Evolutionary conservation across 352 stramenopile genomes (phyloP).

Genomic region (Phytophthora pinifolia): DNA sequence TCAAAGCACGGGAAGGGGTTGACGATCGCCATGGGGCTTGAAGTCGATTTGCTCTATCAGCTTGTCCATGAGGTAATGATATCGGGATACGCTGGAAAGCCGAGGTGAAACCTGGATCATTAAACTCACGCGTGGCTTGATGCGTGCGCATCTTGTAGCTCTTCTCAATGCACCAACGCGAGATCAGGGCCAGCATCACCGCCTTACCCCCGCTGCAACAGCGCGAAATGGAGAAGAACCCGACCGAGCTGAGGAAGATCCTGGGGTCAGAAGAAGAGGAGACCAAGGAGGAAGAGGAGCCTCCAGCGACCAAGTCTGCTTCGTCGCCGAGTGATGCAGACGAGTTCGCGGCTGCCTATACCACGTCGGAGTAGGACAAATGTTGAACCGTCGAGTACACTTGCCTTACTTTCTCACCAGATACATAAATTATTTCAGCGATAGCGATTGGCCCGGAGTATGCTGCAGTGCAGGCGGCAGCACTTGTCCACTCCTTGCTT

Average conservation of each 20-base stretch:
- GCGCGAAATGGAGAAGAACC: slow-evolving; percentile 42
- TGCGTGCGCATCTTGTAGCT: slow-evolving; percentile 32
- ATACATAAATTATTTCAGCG: slow-evolving; percentile 39
- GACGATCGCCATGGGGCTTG: slow-evolving; percentile 75
- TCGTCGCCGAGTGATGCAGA: slow-evolving; percentile 4
- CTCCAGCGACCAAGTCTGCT: slow-evolving; percentile 2
- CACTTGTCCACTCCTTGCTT: too few species aligned
- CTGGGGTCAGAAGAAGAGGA: slow-evolving; percentile 65
- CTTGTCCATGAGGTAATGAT: slow-evolving; percentile 56
- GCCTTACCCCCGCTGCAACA: slow-evolving; percentile 33
- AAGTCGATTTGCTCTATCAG: slow-evolving; percentile 76
- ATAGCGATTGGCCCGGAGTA: too few species aligned
- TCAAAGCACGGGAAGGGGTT: slow-evolving; percentile 48
- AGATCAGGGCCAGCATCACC: slow-evolving; percentile 13
- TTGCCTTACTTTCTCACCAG: slow-evolving; percentile 1
- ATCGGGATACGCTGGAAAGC: too few species aligned
- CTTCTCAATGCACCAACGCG: slow-evolving; percentile 53
- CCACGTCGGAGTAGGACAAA: slow-evolving; percentile 5
- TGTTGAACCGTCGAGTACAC: neutral
- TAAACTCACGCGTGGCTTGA: neutral
- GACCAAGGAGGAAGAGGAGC: slow-evolving; percentile 43
- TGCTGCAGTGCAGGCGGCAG: too few species aligned
- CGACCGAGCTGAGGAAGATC: slow-evolving; percentile 48
- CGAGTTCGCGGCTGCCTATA: slow-evolving; percentile 1
- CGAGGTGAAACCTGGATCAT: neutral